Evolutionary conservation across 2,329 filamentous ascomycete species (phyloP).

Genomic region (Colletotrichum tofieldiae): DNA sequence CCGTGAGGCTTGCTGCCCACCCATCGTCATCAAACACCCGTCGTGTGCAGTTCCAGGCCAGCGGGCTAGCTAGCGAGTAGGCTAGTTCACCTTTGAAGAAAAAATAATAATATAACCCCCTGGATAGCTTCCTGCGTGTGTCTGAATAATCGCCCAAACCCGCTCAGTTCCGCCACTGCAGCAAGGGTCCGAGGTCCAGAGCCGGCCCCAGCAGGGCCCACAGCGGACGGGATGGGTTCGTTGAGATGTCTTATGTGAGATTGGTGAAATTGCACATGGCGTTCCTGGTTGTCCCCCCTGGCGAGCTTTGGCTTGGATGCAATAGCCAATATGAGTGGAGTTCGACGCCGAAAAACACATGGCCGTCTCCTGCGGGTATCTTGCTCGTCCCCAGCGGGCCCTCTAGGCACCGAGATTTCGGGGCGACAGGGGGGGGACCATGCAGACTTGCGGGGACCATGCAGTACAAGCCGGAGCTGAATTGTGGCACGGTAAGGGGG

Average conservation of each 20-base stretch:
- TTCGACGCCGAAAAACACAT: background rate
- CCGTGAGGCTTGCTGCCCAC: background rate
- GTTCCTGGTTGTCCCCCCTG: background rate
- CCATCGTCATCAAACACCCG: background rate
- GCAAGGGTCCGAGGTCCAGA: slow-evolving; percentile 4
- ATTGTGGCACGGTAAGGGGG: background rate
- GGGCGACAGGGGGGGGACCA: background rate
- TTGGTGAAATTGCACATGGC: slow-evolving; percentile 1
- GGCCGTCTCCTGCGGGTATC: background rate
- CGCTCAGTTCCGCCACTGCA: slow-evolving; percentile 2
- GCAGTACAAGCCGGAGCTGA: background rate
- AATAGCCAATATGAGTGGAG: background rate
- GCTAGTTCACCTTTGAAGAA: background rate
- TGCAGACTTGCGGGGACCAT: background rate
- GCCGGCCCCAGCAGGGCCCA: background rate
- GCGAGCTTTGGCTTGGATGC: background rate
- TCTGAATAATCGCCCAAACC: slow-evolving; percentile 37
- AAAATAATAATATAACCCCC: slow-evolving; percentile 3
- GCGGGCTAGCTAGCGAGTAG: background rate
- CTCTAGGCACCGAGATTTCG: slow-evolving; percentile 7
- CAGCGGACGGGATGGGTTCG: background rate
- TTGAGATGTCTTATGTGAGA: background rate
- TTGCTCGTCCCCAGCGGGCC: background rate
- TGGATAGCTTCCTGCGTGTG: slow-evolving; percentile 21
- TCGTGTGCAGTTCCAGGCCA: background rate